phyloP scores from a whole-genome alignment of 371 early-diverging fungal genomes.

The Parasitella parasitica region DNA sequence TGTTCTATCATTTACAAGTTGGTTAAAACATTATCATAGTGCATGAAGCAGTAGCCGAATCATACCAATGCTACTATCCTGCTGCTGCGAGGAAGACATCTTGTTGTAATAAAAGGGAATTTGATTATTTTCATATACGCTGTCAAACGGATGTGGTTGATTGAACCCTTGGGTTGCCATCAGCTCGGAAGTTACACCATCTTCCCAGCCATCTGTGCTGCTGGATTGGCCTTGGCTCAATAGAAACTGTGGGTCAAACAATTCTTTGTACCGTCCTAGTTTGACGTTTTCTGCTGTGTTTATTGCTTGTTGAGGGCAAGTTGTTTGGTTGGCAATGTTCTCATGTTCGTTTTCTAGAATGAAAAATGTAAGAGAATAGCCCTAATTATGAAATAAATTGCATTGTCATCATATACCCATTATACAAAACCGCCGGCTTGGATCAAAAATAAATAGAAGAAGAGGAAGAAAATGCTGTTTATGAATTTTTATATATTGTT shows the following conservation, averaged over 20 bases:
- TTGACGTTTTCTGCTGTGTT: not conserved
- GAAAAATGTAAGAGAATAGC: not conserved
- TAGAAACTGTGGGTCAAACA: not conserved
- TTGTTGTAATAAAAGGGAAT: not conserved
- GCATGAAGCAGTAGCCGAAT: too few relatives aligned
- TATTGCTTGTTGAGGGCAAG: not conserved
- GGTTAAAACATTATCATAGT: not conserved
- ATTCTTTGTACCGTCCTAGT: not conserved
- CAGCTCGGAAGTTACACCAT: not conserved
- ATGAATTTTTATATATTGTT: not conserved
- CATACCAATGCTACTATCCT: not conserved
- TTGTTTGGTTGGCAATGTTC: not conserved
- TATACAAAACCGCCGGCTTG: not conserved
- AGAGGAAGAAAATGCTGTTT: not conserved
- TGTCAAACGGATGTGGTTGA: not conserved
- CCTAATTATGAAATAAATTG: not conserved
- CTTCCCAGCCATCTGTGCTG: not conserved
- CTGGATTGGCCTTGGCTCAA: not conserved
- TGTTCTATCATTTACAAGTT: not conserved
- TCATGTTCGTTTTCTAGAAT: not conserved
- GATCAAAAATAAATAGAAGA: not conserved
- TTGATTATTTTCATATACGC: not conserved
- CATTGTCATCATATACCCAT: not conserved
- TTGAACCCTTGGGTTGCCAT: not conserved
- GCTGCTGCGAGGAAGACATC: not conserved